These are phyloP conservation scores for Phaseolus lunatus DNA, from an alignment of 306 rosid species.

Conservation along the genomic window DNA sequence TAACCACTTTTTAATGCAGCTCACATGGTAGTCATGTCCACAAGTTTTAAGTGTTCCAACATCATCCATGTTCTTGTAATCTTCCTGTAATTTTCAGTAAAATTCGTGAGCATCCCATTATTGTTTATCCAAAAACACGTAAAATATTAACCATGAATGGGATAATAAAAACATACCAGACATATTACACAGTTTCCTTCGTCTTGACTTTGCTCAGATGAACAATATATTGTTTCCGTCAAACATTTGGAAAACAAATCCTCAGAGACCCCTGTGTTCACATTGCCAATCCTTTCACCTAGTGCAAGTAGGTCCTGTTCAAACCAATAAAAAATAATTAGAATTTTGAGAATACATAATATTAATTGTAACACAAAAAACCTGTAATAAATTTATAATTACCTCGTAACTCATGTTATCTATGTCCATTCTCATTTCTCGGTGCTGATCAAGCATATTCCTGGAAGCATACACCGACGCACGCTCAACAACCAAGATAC, in stretches of 20 bases:
- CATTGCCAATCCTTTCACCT: conserved; percentile 84
- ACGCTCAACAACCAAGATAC: conserved; percentile 75
- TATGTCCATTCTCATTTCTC: conserved; percentile 87
- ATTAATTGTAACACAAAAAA: conserved; percentile 17
- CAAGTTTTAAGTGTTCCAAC: conserved; percentile 74
- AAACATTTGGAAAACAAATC: conserved; percentile 69
- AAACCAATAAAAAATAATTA: conserved; percentile 20
- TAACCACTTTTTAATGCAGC: conserved; percentile 86
- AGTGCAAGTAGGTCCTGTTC: conserved; percentile 83
- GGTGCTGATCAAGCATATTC: conserved; percentile 74
- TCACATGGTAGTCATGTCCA: conserved; percentile 83
- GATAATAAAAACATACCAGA: conserved; percentile 58
- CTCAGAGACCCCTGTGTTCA: conserved; percentile 81
- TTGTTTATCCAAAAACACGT: neutral
- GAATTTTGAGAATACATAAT: neutral
- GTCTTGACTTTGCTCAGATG: conserved; percentile 72
- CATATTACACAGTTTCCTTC: conserved; percentile 79
- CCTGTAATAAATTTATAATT: conserved; percentile 15
- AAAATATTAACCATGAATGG: conserved; percentile 4
- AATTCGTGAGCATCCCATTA: neutral
- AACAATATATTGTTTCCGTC: conserved; percentile 78
- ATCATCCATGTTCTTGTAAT: conserved; percentile 84
- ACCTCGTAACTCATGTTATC: conserved; percentile 94
- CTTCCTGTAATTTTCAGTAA: conserved; percentile 65
- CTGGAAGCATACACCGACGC: conserved; percentile 68